Percentiles rank a stretch among this genome's conserved stretches.
These are phyloP conservation scores for Suillus hirtellus DNA, from an alignment of 768 basidiomycete genomes.

Conservation along the genomic window DNA sequence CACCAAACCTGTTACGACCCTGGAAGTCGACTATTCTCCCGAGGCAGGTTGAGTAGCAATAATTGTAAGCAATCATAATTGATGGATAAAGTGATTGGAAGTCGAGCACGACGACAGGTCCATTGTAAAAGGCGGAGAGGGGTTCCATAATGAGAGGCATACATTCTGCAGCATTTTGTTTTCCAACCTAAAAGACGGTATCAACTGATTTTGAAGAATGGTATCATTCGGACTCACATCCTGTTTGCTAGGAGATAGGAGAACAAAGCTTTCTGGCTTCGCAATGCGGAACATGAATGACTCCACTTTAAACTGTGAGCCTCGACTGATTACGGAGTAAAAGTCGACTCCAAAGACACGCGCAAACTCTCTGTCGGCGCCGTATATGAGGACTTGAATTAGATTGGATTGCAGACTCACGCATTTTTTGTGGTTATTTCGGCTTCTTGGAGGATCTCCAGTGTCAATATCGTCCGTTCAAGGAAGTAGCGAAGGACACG, in stretches of 20 bases:
- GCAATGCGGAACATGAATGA: slow-evolving; percentile 97
- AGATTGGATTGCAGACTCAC: slow-evolving; percentile 39
- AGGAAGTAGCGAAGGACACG: slow-evolving; percentile 63
- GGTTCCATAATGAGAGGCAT: slow-evolving; percentile 97
- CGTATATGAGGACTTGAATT: neutral
- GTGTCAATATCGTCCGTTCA: slow-evolving; percentile 62
- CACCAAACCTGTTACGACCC: slow-evolving; percentile 86
- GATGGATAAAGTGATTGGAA: slow-evolving; percentile 97
- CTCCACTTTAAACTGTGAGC: slow-evolving; percentile 98
- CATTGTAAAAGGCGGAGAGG: slow-evolving; percentile 86
- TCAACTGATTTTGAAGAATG: neutral
- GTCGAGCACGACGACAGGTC: slow-evolving; percentile 91
- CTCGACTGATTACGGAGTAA: slow-evolving; percentile 90
- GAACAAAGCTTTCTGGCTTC: slow-evolving; percentile 90
- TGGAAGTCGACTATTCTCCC: slow-evolving; percentile 88
- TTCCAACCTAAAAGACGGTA: slow-evolving; percentile 68
- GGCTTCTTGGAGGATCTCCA: slow-evolving; percentile 79
- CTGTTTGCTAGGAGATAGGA: slow-evolving; percentile 85
- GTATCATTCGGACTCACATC: slow-evolving; percentile 53
- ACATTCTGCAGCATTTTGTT: slow-evolving; percentile 95
- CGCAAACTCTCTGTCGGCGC: slow-evolving; percentile 79
- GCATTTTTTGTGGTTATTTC: slow-evolving; percentile 89
- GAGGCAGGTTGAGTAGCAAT: slow-evolving; percentile 94
- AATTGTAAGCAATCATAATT: slow-evolving; percentile 98
- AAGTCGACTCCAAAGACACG: slow-evolving; percentile 98